Conservation (phyloP, 176 grass and related monocot species). For the Puya raimondii region DNA sequence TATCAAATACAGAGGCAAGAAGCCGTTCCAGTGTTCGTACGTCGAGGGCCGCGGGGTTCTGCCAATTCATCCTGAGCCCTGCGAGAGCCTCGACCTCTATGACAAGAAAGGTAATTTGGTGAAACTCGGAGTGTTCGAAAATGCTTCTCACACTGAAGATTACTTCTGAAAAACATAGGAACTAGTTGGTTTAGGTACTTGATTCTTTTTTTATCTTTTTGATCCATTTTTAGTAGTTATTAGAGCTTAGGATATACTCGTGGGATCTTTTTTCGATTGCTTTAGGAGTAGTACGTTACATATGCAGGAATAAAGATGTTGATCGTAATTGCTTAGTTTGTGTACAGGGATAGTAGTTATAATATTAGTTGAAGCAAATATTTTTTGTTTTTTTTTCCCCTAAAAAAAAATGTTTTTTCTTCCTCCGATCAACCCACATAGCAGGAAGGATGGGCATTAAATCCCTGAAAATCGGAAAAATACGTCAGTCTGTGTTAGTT, state of each 20-base stretch:
- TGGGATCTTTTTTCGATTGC: no score
- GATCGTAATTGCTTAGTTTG: no score
- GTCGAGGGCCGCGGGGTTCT: background rate
- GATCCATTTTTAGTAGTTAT: background rate
- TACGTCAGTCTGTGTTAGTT: no score
- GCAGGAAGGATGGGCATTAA: no score
- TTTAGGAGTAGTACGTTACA: no score
- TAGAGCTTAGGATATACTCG: background rate
- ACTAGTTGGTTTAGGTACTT: background rate
- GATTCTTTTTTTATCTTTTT: background rate
- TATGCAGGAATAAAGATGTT: no score
- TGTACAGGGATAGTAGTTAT: no score
- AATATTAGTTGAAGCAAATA: no score
- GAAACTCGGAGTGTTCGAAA: background rate
- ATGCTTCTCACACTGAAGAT: background rate
- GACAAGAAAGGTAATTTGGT: slow-evolving; percentile 5
- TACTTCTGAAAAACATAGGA: background rate
- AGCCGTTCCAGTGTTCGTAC: slow-evolving; percentile 2
- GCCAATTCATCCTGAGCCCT: slow-evolving; percentile 1
- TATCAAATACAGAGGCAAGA: slow-evolving; percentile 8
- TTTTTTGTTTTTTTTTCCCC: no score
- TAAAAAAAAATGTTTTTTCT: no score
- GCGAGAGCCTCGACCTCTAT: slow-evolving; percentile 8
- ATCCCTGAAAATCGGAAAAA: no score
- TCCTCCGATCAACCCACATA: no score